Base-by-base conservation (phyloP, 331 rosid species). In the Spiraea crenata region DNA sequence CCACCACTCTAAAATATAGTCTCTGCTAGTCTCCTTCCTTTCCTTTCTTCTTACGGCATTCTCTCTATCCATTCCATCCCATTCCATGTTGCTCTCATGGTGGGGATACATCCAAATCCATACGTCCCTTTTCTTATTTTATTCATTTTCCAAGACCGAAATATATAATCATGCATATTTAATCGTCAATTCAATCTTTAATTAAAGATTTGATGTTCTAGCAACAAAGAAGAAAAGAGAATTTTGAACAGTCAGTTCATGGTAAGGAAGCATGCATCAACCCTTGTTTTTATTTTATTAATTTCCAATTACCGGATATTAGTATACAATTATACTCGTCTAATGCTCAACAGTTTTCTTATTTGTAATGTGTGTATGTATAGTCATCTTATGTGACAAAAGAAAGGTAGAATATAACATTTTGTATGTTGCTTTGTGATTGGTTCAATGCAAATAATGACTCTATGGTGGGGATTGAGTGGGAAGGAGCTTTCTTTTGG, bases 11-110 rank as follows among this genome's bases (percentile, higher is more conserved):
- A 82, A 85, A 86, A 78, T 79, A 77, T 83, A 87, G 85, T 76
- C 85, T 72, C 82, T 83, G 71, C 63, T 63, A 75, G 67, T 77
- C 71, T 50, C 76, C 89, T 92, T 50, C 76, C 89, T 90, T 92
- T 90, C 84, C 96, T 88, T 88, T 86, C 85, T 85, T 86, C 92
- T 80, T 85, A 92, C 95, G 96, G 83, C 89, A 81, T 83, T 81
- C 82, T 78, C 81, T 63, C 61, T 77, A n/a, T n/a, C n/a, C n/a
- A n/a, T n/a, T n/a, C n/a, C n/a, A n/a, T n/a, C n/a, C 65, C 62
- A 57, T 68, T 78, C 78, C 76, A 68, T 82, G 73, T 87, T 74
- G 86, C 90, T 85, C 83, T 87, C 82, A 73, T 78, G 83, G 69
- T 74, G 70, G 57, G 84, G 65, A 49, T 69, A 70, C 72, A 51